Evolutionary conservation across 139 green algal genomes (phyloP).

Genomic region (Pleodorina starrii): DNA sequence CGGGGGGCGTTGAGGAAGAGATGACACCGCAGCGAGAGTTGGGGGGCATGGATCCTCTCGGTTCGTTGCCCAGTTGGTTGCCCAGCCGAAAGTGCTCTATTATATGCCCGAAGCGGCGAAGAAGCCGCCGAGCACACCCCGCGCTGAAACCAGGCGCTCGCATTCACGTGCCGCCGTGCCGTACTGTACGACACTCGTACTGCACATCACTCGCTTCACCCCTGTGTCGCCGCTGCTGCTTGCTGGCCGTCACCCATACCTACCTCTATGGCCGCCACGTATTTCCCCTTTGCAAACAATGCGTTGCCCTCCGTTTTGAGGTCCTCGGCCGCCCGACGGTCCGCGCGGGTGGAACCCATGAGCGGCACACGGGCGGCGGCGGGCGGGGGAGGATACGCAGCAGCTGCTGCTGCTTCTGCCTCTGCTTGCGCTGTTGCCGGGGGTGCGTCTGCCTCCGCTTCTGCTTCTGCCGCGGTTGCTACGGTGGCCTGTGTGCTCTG

Average conservation of each 20-base stretch:
- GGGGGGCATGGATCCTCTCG: too few species aligned
- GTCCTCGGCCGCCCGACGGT: constrained; percentile 47
- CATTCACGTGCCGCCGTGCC: too few species aligned
- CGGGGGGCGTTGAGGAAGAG: background rate
- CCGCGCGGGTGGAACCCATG: constrained; percentile 27
- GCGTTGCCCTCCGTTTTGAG: constrained; percentile 65
- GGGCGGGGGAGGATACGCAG: background rate
- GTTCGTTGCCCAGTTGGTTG: too few species aligned
- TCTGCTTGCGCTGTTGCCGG: background rate
- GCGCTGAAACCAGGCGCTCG: too few species aligned
- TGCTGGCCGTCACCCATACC: too few species aligned
- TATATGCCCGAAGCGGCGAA: too few species aligned
- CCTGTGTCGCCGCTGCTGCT: too few species aligned
- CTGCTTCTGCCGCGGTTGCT: background rate
- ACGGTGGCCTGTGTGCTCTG: too few species aligned
- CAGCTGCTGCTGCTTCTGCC: background rate
- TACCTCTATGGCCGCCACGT: constrained; percentile 59
- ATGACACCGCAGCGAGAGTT: background rate
- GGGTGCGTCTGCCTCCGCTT: background rate
- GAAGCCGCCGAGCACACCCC: too few species aligned
- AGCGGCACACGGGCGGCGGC: background rate
- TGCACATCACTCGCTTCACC: too few species aligned
- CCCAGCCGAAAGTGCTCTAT: too few species aligned
- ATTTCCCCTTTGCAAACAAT: constrained; percentile 68
- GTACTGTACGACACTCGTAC: too few species aligned